A percentile compares a stretch with the other conserved stretches of the same genome.
These are phyloP conservation scores for Lentinula boryana DNA, from an alignment of 768 basidiomycete genomes.

Conservation along the genomic window DNA sequence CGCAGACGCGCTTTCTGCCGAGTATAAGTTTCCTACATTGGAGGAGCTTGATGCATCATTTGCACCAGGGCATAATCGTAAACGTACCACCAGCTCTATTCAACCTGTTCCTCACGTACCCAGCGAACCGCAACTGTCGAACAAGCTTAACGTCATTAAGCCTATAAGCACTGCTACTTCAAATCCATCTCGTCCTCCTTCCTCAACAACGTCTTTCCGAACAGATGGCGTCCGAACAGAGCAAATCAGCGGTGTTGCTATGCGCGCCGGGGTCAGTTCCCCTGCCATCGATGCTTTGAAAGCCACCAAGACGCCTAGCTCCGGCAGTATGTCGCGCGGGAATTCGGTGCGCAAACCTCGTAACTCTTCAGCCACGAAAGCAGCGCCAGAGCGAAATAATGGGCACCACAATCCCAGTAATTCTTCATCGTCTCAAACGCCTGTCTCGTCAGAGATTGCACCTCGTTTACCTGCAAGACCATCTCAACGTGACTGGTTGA, in stretches of 20 bases:
- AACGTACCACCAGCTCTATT: conserved; percentile 7
- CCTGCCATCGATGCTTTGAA: conserved; percentile 1
- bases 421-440: neutral
- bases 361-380: conserved; percentile 41
- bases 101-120: conserved; percentile 9
- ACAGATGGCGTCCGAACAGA: conserved; percentile 45
- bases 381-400: neutral
- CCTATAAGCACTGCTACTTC: neutral
- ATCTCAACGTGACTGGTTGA: conserved; percentile 49
- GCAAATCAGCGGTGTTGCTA: conserved; percentile 48
- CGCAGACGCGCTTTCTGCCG: conserved; percentile 42
- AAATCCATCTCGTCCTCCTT: conserved; percentile 14
- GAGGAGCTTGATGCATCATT: conserved; percentile 73
- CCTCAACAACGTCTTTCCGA: conserved; percentile 16
- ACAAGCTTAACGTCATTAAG: neutral
- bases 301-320: conserved; percentile 6
- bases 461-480: conserved; percentile 10
- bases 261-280: conserved; percentile 29
- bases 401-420: conserved; percentile 5
- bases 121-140: conserved; percentile 2
- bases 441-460: conserved; percentile 6
- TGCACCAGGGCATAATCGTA: conserved; percentile 10
- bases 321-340: conserved; percentile 26
- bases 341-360: conserved; percentile 43
- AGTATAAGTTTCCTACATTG: conserved; percentile 81